These are phyloP conservation scores for Rhynchosporium agropyri DNA, from an alignment of 2,329 filamentous ascomycete genomes.

Conservation along the genomic window DNA sequence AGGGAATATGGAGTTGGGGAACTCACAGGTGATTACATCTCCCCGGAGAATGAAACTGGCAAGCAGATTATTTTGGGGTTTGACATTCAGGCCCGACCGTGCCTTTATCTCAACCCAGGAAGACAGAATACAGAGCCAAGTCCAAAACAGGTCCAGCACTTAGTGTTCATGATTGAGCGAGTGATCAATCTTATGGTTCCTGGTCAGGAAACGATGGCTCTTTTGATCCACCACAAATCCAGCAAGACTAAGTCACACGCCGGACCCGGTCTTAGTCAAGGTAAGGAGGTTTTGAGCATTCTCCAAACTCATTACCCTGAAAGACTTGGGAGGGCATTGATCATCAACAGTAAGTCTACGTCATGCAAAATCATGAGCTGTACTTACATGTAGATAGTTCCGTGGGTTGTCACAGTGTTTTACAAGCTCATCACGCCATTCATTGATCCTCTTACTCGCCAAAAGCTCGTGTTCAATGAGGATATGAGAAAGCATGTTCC, in stretches of 20 bases:
- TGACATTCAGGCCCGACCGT: slow-evolving; percentile 83
- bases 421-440: slow-evolving; percentile 96
- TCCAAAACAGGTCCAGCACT: slow-evolving; percentile 85
- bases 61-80: slow-evolving; percentile 91
- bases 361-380: background rate
- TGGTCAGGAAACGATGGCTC: slow-evolving; percentile 80
- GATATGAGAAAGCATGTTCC: slow-evolving; percentile 83
- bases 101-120: slow-evolving; percentile 86
- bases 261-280: slow-evolving; percentile 71
- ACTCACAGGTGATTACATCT: slow-evolving; percentile 84
- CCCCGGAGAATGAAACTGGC: slow-evolving; percentile 91
- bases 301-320: slow-evolving; percentile 97
- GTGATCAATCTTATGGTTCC: slow-evolving; percentile 85
- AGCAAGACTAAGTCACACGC: slow-evolving; percentile 74
- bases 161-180: slow-evolving; percentile 95
- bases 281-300: slow-evolving; percentile 83
- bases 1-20: slow-evolving; percentile 80
- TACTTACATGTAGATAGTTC: slow-evolving; percentile 57
- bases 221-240: slow-evolving; percentile 90
- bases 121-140: slow-evolving; percentile 89
- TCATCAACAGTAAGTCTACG: slow-evolving; percentile 73
- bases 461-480: slow-evolving; percentile 98
- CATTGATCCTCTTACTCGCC: slow-evolving; percentile 89
- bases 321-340: slow-evolving; percentile 81
- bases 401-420: slow-evolving; percentile 89